Evolutionary conservation across 352 stramenopile species (phyloP), one percentile per base, ranked within the genome.

Genomic region (Pythium phragmitis): DNA sequence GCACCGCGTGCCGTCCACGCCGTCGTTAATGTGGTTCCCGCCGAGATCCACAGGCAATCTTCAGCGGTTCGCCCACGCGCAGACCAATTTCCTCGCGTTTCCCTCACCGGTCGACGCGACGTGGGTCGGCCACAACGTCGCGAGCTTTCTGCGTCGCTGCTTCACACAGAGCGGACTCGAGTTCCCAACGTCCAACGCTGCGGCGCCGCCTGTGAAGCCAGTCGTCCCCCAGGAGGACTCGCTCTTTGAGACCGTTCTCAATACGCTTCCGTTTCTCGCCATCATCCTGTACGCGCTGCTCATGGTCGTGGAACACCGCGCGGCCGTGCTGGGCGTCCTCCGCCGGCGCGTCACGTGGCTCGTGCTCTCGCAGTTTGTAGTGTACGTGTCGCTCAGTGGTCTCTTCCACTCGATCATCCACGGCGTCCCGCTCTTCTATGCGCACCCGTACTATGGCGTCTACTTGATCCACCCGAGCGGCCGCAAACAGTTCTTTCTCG

Each of bases 381-480:
- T 86, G 28, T 89, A 87, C 60, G 63, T 87, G n/a, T 70, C 78
- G 23, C 70, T 89, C 34, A 87, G 82, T 39, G 82, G 82, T 4
- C 19, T 88, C 4, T 80, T 89, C 62, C 70, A 88, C 60, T 79
- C 79, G 19, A 75, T 91, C 52, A 88, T 91, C 64, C 74, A 87
- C 68, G 49, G 48, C 39, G 69, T 65, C 49, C 58, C 72, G 14
- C 68, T 72, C 60, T 85, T 87, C 60, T 84, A 86, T 64, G 85
- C 74, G 23, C 74, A 79, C 33, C 74, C 71, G 33, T 52, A 81
- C 48, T 69, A 82, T 50, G 82, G 82, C 7, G 63, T 91, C 28
- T 73, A 83, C 28, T 78, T 91, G 19, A 70, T 88, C 56, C 81
- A 91, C 52, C 82, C 82, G 39, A 86, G 72, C 41, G 80, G 72